Conservation (phyloP, 352 stramenopile genomes). For the Phytophthora niederhauseri region DNA sequence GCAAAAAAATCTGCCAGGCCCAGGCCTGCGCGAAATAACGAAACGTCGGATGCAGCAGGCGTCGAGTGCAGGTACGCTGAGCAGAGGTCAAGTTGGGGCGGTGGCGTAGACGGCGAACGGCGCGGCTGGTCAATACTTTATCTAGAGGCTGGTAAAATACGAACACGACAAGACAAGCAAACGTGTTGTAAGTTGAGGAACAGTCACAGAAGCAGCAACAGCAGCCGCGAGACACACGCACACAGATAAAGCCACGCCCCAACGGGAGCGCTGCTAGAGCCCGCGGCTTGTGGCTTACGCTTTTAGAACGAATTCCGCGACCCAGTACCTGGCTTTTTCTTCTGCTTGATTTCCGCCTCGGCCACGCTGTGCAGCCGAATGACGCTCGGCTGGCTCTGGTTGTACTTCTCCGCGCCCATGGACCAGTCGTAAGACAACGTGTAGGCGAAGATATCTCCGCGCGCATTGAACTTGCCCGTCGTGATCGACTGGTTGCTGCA, state of each 20-base stretch:
- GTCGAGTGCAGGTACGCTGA: slow-evolving; percentile 19
- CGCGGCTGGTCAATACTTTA: slow-evolving; percentile 38
- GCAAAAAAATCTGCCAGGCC: slow-evolving; percentile 16
- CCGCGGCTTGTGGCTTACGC: slow-evolving; percentile 38
- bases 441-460: slow-evolving; percentile 96
- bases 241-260: slow-evolving; percentile 42
- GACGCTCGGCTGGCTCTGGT: slow-evolving; percentile 86
- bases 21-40: background rate
- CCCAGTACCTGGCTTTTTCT: slow-evolving; percentile 89
- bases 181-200: slow-evolving; percentile 36
- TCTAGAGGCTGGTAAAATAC: slow-evolving; percentile 34
- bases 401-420: slow-evolving; percentile 93
- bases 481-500: slow-evolving; percentile 88
- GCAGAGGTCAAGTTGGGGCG: slow-evolving; percentile 27
- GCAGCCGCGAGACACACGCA: slow-evolving; percentile 37
- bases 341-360: slow-evolving; percentile 96
- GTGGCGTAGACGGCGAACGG: slow-evolving; percentile 8
- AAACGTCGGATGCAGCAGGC: background rate
- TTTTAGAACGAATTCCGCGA: slow-evolving; percentile 56
- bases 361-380: slow-evolving; percentile 93
- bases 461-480: slow-evolving; percentile 93
- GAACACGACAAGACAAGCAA: slow-evolving; percentile 30
- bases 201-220: slow-evolving; percentile 31
- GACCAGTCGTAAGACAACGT: slow-evolving; percentile 98
- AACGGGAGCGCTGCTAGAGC: slow-evolving; percentile 38